Percentiles rank a stretch among this genome's conserved stretches.
phyloP scores from a whole-genome alignment of 2,329 filamentous ascomycete species.

The Colletotrichum agaves region DNA sequence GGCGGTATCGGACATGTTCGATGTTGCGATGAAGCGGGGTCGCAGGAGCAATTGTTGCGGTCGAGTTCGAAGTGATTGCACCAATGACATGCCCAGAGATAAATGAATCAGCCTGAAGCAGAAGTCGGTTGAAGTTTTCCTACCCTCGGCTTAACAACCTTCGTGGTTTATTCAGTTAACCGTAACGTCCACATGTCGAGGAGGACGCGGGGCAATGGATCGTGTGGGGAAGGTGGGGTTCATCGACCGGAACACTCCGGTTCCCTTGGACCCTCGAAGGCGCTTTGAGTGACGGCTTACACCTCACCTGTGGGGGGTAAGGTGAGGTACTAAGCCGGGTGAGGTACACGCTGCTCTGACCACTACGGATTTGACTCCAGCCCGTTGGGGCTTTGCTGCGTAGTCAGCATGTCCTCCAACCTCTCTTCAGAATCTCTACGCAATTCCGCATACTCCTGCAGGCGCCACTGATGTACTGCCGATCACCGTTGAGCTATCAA shows the following conservation, averaged over 20 bases:
- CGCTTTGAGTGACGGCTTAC: too few species aligned
- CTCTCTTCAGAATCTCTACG: background rate
- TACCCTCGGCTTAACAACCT: background rate
- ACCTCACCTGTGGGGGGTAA: too few species aligned
- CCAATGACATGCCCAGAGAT: constrained; percentile 13
- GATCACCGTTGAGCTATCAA: background rate
- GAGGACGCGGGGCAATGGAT: constrained; percentile 24
- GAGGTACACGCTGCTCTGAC: too few species aligned
- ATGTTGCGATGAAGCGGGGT: constrained; percentile 25
- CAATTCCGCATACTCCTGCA: background rate
- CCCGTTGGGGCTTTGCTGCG: background rate
- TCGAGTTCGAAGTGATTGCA: background rate
- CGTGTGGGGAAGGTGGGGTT: constrained; percentile 13
- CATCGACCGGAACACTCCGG: background rate
- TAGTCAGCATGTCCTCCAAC: background rate
- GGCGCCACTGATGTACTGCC: constrained; percentile 7
- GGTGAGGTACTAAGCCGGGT: too few species aligned
- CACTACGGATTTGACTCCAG: background rate
- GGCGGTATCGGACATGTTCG: constrained; percentile 29
- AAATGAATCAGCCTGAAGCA: too few species aligned
- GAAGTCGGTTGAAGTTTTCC: background rate
- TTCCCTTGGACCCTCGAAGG: constrained; percentile 1
- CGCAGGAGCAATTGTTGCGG: background rate
- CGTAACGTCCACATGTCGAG: background rate
- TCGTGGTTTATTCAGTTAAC: background rate